These are phyloP conservation scores for Candida maesae DNA, from an alignment of 805 yeast species.

Conservation along the genomic window DNA sequence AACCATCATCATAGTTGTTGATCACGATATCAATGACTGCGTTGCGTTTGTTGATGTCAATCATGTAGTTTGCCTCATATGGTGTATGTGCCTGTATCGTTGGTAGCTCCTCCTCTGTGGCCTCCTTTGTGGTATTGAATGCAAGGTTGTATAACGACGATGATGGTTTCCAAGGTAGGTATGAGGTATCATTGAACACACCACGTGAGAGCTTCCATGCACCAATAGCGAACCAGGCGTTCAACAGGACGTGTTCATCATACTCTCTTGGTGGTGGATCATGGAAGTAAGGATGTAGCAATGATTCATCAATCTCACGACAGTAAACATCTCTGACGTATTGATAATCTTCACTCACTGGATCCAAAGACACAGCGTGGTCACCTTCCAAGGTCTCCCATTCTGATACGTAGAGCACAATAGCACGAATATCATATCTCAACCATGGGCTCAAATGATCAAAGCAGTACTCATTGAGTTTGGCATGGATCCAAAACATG, in stretches of 20 bases:
- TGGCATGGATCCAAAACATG: constrained; percentile 40
- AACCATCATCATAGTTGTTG: constrained; percentile 65
- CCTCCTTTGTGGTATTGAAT: constrained; percentile 15
- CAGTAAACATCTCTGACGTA: constrained; percentile 21
- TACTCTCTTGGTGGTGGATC: constrained; percentile 20
- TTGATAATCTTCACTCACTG: constrained; percentile 15
- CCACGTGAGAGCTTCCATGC: constrained; percentile 26
- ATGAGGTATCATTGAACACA: constrained; percentile 26
- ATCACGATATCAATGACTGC: constrained; percentile 56
- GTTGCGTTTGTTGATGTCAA: constrained; percentile 23
- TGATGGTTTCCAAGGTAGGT: constrained; percentile 15
- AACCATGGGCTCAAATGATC: constrained; percentile 32
- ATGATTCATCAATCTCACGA: constrained; percentile 25
- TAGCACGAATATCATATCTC: constrained; percentile 31
- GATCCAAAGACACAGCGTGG: constrained; percentile 4
- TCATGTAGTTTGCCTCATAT: constrained; percentile 20
- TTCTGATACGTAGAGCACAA: constrained; percentile 29
- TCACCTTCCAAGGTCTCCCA: constrained; percentile 7
- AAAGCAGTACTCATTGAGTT: constrained; percentile 35
- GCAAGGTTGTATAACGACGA: constrained; percentile 19
- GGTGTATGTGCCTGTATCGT: constrained; percentile 6
- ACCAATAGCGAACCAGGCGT: constrained; percentile 27
- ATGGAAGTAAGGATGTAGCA: constrained; percentile 21
- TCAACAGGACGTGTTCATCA: constrained; percentile 16
- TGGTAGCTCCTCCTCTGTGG: background rate